Base-by-base conservation (phyloP, 352 stramenopile genomes). In the Globisporangium parvum region DNA sequence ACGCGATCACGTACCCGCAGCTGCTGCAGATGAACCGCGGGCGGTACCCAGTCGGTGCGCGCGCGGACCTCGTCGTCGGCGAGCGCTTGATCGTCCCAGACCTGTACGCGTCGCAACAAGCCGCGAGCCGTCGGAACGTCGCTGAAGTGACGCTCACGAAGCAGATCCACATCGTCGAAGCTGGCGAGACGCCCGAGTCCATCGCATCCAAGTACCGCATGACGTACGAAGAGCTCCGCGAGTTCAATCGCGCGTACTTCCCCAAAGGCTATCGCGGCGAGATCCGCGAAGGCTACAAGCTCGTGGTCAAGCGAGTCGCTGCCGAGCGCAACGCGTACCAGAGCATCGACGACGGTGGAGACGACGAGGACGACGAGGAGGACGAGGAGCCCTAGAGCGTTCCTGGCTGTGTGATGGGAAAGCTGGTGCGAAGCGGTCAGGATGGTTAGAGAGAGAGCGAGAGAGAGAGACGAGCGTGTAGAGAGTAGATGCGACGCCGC, bases 211-310 rank as follows among this genome's bases (percentile, higher is more conserved):
- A 52, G 31, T 94, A 88, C 66, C 66, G 61, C 42, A 94, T 94
- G 84, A 91, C 74, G 52, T 88, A 89, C 55, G 84, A 94, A 35
- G 81, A 92, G 66, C 71, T 94, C 59, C 84, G 84, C 33, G 84
- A 92, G 66, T 92, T 64, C 61, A 94, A 94, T 57, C 84, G 84
- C 50, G 78, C 75, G 21, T 94, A 91, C 65, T 94, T 94, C 58
- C 84, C 84, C 20, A 92, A 91, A 60, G 84, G 84, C 51, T 94
- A 87, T 63, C 78, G 80, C 11, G 84, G 84, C 39, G 76, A 91
- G 62, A 92, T 94, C 57, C 75, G 67, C 4, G 70, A 72, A 14
- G 81, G 76, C 37, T 85, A 86, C 69, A 94, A 92, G 60, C 64
- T 94, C 35, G 84, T 94, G 18, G 84, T 94, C 37, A 91, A 89